Evolutionary conservation across 1,139 yeast genomes (phyloP).

Genomic region (Candida pseudoviswanathii): DNA sequence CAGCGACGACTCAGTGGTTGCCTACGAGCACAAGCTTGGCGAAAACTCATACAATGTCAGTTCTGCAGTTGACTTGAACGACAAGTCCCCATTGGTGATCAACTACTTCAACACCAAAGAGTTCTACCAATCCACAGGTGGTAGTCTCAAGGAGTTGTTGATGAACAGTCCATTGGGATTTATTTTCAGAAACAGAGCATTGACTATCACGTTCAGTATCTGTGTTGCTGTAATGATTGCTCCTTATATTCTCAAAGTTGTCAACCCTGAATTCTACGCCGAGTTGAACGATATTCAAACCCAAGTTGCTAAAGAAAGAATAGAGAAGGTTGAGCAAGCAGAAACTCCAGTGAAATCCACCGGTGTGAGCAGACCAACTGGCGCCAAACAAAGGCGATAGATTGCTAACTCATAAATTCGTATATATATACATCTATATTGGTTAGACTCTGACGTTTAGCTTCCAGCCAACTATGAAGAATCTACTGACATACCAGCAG

Average conservation of each 20-base stretch:
- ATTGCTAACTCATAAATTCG: background rate
- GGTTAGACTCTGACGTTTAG: conserved; percentile 23
- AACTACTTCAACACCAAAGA: conserved; percentile 26
- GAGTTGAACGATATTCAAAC: conserved; percentile 31
- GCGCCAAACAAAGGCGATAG: conserved; percentile 13
- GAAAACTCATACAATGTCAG: conserved; percentile 21
- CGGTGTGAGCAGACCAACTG: conserved; percentile 12
- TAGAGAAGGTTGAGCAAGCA: conserved; percentile 12
- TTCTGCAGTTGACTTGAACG: conserved; percentile 19
- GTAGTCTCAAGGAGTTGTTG: conserved; percentile 36
- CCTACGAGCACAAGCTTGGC: conserved; percentile 26
- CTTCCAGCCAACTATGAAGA: conserved; percentile 23
- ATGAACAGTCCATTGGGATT: conserved; percentile 47
- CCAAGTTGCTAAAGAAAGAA: conserved; percentile 12
- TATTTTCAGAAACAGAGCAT: conserved; percentile 39
- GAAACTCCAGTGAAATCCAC: conserved; percentile 4
- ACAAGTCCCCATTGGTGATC: conserved; percentile 25
- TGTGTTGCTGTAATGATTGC: conserved; percentile 34
- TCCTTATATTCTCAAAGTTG: conserved; percentile 33
- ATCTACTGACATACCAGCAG: conserved; percentile 25
- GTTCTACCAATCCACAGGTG: conserved; percentile 39
- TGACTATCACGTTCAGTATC: conserved; percentile 35
- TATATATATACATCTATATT: no score
- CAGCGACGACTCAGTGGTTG: conserved; percentile 20
- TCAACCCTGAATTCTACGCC: conserved; percentile 44